Evolutionary conservation across 768 basidiomycete species (phyloP), one percentile per base, ranked within the genome.

Genomic region (Leccinellum rugosiceps): DNA sequence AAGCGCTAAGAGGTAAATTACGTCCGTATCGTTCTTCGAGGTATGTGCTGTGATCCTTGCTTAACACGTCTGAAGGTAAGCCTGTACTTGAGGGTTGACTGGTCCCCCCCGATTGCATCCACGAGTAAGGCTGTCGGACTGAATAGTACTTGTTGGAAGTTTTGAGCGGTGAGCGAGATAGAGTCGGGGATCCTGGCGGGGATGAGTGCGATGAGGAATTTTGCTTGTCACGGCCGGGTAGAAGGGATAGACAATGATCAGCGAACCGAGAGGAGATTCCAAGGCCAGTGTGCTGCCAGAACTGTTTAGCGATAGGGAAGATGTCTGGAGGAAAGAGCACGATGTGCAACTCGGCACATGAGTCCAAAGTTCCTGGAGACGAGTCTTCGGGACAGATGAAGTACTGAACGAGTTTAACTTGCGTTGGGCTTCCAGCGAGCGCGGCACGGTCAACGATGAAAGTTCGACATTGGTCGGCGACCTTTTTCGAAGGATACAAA

Each of bases 21-120:
- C 96, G 84, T 0, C 94, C 96, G 62, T 97, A 98, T 14, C 95
- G 86, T 72, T 98, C 94, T 72, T 98, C 96, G 25, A 98, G 78
- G 72, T 95, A 98, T 6, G 79, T 78, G 1, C 76, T 72, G 52
- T 90, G 84, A 62, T 93, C 93, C 19, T 75, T 68, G 50, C 77
- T 80, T 50, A 91, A 72, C 10, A 73, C 70, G 34, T 92, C 89
- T 4, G 60, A 57, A 48, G 49, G 31, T 7, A 17, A 46, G 50
- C 17, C 61, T 28, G 19, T 48, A 50, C 3, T 65, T 50, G 35
- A 60, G 56, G 21, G 62, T 13, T 35, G 32, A 10, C 15, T 53
- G 32, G 41, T 26, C 11, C 47, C 59, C 34, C 28, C 55, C 0
- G 63, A 53, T n/a, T 62, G 55, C 31, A 47, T 31, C 60, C 56